These are phyloP conservation scores for Metarhizium rileyi DNA, from an alignment of 2,329 filamentous ascomycete genomes.

Conservation along the genomic window DNA sequence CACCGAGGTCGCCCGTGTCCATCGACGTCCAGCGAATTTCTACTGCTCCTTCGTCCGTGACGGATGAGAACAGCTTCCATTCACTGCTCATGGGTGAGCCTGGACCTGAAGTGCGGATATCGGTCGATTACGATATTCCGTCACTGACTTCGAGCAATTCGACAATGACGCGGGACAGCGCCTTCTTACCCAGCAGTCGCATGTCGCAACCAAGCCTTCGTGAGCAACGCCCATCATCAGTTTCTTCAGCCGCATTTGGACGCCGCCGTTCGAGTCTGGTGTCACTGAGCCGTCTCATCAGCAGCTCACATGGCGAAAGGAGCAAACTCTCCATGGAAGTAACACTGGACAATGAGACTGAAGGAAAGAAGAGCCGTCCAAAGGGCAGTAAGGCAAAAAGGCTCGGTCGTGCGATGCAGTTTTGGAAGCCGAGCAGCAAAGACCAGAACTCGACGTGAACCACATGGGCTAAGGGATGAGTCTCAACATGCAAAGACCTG, in stretches of 20 bases:
- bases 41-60: slow-evolving; percentile 64
- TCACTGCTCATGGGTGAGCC: slow-evolving; percentile 66
- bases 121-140: slow-evolving; percentile 59
- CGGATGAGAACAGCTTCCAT: slow-evolving; percentile 61
- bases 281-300: slow-evolving; percentile 67
- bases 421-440: slow-evolving; percentile 61
- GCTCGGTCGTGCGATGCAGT: slow-evolving; percentile 66
- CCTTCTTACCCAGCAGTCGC: slow-evolving; percentile 33
- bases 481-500: neutral
- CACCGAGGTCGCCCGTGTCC: slow-evolving; percentile 58
- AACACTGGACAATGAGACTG: slow-evolving; percentile 42
- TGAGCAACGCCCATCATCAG: slow-evolving; percentile 51
- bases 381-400: slow-evolving; percentile 58
- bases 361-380: slow-evolving; percentile 41
- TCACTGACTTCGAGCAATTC: slow-evolving; percentile 68
- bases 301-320: slow-evolving; percentile 62
- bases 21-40: slow-evolving; percentile 65
- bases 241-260: slow-evolving; percentile 52
- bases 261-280: slow-evolving; percentile 67
- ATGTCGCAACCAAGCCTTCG: slow-evolving; percentile 38
- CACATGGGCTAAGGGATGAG: neutral
- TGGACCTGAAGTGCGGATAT: slow-evolving; percentile 61
- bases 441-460: slow-evolving; percentile 19
- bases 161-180: slow-evolving; percentile 63
- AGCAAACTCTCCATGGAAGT: slow-evolving; percentile 68